Base-by-base conservation (phyloP, 108 stramenopile species). In the Cyclotella cryptica region DNA sequence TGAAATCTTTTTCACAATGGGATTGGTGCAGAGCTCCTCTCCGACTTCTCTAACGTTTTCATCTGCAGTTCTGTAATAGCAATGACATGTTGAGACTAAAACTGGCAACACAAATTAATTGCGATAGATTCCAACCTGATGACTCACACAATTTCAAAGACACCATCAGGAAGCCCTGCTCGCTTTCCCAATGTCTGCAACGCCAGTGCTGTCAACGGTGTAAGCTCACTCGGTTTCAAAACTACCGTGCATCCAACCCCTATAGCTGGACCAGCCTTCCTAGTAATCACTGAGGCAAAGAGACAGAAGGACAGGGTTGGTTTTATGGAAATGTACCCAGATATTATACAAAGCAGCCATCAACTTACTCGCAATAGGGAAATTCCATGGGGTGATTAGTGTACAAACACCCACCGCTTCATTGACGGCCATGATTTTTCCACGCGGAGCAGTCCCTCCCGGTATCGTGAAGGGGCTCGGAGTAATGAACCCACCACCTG, bases 301-400 rank as follows among this genome's bases (percentile, higher is more conserved):
- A n/a, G n/a, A n/a, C n/a, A n/a, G n/a, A n/a, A n/a, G n/a, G n/a
- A n/a, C n/a, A n/a, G n/a, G n/a, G n/a, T n/a, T n/a, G n/a, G n/a
- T n/a, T n/a, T n/a, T n/a, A n/a, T n/a, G n/a, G n/a, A n/a, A n/a
- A n/a, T n/a, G n/a, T n/a, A n/a, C n/a, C n/a, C n/a, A n/a, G n/a
- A n/a, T n/a, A n/a, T n/a, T n/a, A n/a, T n/a, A n/a, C n/a, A n/a
- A n/a, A n/a, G n/a, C n/a, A n/a, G n/a, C n/a, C n/a, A n/a, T n/a
- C n/a, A n/a, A n/a, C n/a, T n/a, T n/a, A n/a, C n/a, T n/a, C n/a
- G n/a, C 98, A 29, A 86, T 51, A 0, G 99, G 99, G 77, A 98
- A 99, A 83, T 99, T 99, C 98, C 98, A 98, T 17, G 99, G 99
- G 27, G 96, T 93, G n/a, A 98, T 89, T 12, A 95, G 60, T 27